These are phyloP conservation scores for Meyerozyma sp. DNA, from an alignment of 1,139 yeast species.

Conservation along the genomic window DNA sequence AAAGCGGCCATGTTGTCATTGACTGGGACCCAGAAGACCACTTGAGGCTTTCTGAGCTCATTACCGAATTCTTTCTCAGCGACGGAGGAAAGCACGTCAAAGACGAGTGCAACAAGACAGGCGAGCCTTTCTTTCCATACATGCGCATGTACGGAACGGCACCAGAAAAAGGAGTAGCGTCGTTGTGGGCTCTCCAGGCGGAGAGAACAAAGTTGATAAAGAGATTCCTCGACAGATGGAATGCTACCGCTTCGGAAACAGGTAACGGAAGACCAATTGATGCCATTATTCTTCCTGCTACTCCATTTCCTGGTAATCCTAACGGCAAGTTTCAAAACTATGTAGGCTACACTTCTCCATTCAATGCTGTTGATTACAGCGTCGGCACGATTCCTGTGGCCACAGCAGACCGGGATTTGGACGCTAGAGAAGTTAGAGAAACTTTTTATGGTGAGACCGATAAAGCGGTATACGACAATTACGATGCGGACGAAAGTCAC, in stretches of 20 bases:
- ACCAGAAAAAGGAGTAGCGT: conserved; percentile 27
- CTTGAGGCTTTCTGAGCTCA: conserved; percentile 30
- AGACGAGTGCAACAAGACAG: conserved; percentile 27
- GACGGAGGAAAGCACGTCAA: conserved; percentile 40
- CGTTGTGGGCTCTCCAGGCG: conserved; percentile 38
- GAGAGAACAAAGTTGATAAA: conserved; percentile 28
- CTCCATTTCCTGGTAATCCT: conserved; percentile 45
- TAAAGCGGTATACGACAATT: conserved; percentile 18
- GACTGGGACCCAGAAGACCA: conserved; percentile 47
- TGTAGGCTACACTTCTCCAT: conserved; percentile 52
- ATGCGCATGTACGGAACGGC: conserved; percentile 28
- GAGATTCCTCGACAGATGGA: conserved; percentile 34
- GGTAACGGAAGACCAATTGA: conserved; percentile 41
- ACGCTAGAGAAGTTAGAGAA: conserved; percentile 14
- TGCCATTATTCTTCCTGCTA: conserved; percentile 42
- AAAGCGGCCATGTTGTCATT: conserved; percentile 56
- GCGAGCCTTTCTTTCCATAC: conserved; percentile 41
- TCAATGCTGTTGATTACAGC: conserved; percentile 55
- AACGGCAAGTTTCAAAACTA: conserved; percentile 29
- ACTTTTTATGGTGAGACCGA: conserved; percentile 8
- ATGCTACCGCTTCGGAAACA: conserved; percentile 23
- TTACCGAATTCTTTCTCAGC: conserved; percentile 36
- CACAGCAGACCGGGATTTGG: conserved; percentile 42
- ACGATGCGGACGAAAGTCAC: conserved; percentile 51
- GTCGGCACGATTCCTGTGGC: conserved; percentile 59